Evolutionary conservation across 2,329 filamentous ascomycete species (phyloP), one percentile per base, ranked within the genome.

Genomic region (Neopestalotiopsis sp.): DNA sequence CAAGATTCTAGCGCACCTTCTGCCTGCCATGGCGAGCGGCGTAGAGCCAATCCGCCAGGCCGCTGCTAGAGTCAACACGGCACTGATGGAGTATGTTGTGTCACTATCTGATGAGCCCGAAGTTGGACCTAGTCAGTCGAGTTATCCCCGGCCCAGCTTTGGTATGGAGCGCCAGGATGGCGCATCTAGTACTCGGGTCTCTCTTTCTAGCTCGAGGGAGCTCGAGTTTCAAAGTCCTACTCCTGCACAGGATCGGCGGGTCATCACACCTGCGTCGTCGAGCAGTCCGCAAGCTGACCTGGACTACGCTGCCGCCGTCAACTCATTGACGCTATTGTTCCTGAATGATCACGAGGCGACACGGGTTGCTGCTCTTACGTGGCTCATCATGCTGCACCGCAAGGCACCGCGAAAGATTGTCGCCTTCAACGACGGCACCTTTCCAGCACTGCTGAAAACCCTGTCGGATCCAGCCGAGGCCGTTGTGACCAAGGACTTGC

Each of bases 331-430:
- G 0, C 82, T 98, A 7, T 90, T 98, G 66, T 98, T 99, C 76
- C 84, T 99, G 66, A 98, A 99, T 76, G 95, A 99, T 75, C 94
- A 98, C 77, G 97, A 99, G 83, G 94, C 94, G 34, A 99, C 96
- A 2, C 90, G 96, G 70, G 95, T 98, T 34, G 95, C 95, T 49
- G 95, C 96, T 17, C 84, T 99, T 70, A 95, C 93, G 5, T 99
- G 96, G 96, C 87, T 99, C 68, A 96, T 98, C 69, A 98, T 98
- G 95, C 86, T 99, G 56, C 96, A 99, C 79, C 90, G 94, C 72
- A 98, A 98, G 83, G 95, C 96, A 3, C 96, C 96, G 0, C 89
- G 92, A 66, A 98, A 97, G 78, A 93, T 97, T 14, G 87, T 98
- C 52, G 95, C 95, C 9, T 97, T 98, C 77, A 97, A 98, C 73